phyloP scores from a whole-genome alignment of 257 asterid species.

The Rehmannia glutinosa region DNA sequence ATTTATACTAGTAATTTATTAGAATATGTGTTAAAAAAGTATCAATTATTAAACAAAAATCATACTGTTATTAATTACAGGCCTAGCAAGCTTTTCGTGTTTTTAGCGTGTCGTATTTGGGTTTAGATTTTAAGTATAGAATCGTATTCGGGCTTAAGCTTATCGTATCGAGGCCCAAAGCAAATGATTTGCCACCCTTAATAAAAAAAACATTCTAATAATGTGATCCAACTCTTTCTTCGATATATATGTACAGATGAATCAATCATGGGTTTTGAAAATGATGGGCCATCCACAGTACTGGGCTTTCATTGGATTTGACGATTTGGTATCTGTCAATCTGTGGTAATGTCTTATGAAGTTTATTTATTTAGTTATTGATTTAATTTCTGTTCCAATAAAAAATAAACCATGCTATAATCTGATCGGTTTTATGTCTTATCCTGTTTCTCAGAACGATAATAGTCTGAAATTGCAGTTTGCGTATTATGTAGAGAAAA shows the following conservation, averaged over 20 bases:
- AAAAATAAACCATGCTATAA: background rate
- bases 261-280: constrained; percentile 33
- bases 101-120: too few relatives aligned
- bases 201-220: too few relatives aligned
- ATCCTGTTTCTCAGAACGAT: background rate
- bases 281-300: constrained; percentile 28
- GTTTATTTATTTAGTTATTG: background rate
- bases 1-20: too few relatives aligned
- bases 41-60: too few relatives aligned
- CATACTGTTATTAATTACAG: too few relatives aligned
- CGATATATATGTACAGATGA: constrained; percentile 33
- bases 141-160: too few relatives aligned
- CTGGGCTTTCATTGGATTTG: constrained; percentile 28
- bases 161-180: too few relatives aligned
- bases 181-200: too few relatives aligned
- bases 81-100: too few relatives aligned
- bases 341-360: constrained; percentile 38
- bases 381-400: background rate
- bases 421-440: background rate
- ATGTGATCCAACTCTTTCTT: too few relatives aligned
- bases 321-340: constrained; percentile 36
- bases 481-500: background rate
- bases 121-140: too few relatives aligned
- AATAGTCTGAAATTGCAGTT: background rate
- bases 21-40: too few relatives aligned